Evolutionary conservation across 768 basidiomycete species (phyloP), one percentile per base, ranked within the genome.

Genomic region (Phaffia australis): DNA sequence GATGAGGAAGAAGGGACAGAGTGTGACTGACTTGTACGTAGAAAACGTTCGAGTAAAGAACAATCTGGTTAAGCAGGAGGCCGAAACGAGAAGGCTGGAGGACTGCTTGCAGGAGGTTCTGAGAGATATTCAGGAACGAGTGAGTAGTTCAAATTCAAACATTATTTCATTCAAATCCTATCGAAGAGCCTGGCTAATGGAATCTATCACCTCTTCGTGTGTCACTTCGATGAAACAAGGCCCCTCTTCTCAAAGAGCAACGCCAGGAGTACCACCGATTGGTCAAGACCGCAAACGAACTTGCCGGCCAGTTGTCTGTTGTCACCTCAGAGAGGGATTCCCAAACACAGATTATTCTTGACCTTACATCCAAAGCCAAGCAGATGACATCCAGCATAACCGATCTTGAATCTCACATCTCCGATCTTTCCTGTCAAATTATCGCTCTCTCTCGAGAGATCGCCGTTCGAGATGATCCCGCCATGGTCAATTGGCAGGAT

Each of bases 21-120:
- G 87, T 0, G 94, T 94, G 78, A 94, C 94, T 0, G 88, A 95
- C 73, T 86, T 98, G 25, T 97, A 95, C 74, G 82, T 87, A 19
- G 90, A 95, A 73, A 89, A 89, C 71, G 85, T 94, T 47, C 82
- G 83, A 63, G 81, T 93, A 50, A 87, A 95, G 74, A 88, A 88
- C 29, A 87, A 91, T 35, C 84, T 85, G 64, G 81, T 83, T 23
- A 82, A 80, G 75, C 89, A 90, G 76, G 84, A 82, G 60, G 81
- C 84, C 5, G 93, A 98, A 77, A 88, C 86, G 66, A 84, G 85
- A 69, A 83, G 88, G 56, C 85, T 98, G 83, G 87, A 89, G 58
- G 82, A 85, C 32, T 86, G 88, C 0, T 79, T 97, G 58, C 80
- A 84, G 18, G 82, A 85, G 51, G 85, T 97, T 25, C 81, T 94